Conservation (phyloP, 805 yeast species). For the Wickerhamomyces canadensis region DNA sequence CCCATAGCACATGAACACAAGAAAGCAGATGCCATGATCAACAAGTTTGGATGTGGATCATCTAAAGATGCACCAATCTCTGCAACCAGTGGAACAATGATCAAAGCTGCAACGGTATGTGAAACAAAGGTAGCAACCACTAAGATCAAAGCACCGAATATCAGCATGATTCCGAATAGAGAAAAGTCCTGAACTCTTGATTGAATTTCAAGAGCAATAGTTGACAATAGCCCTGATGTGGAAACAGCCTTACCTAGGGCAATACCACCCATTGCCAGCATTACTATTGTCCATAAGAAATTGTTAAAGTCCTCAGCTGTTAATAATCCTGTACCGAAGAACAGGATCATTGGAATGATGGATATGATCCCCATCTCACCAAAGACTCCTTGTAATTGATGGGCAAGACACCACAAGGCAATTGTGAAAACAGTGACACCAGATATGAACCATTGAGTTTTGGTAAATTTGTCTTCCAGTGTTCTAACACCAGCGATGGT, state of each 20-base stretch:
- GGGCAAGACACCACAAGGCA: conserved; percentile 83
- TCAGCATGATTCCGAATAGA: conserved; percentile 63
- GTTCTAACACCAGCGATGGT: conserved; percentile 41
- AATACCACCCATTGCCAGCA: conserved; percentile 96
- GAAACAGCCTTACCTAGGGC: conserved; percentile 94
- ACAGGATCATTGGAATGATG: conserved; percentile 79
- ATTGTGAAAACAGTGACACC: conserved; percentile 68
- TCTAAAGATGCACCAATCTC: conserved; percentile 75
- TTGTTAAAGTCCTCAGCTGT: conserved; percentile 90
- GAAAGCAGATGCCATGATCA: conserved; percentile 59
- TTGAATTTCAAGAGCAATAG: conserved; percentile 72
- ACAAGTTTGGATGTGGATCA: conserved; percentile 78
- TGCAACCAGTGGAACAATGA: conserved; percentile 82
- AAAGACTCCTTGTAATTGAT: conserved; percentile 60
- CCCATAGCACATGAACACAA: conserved; percentile 97
- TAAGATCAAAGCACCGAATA: conserved; percentile 78
- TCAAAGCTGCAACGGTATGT: conserved; percentile 95
- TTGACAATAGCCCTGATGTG: conserved; percentile 76
- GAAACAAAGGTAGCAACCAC: conserved; percentile 92
- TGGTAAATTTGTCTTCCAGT: conserved; percentile 62
- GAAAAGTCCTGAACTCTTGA: conserved; percentile 58
- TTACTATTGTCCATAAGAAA: conserved; percentile 94
- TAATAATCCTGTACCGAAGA: conserved; percentile 86
- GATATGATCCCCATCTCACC: conserved; percentile 99
- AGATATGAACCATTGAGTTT: conserved; percentile 71